Percentiles rank a stretch among this genome's conserved stretches.
Evolutionary conservation across 306 rosid genomes (phyloP).

Genomic region (Alnus glutinosa): DNA sequence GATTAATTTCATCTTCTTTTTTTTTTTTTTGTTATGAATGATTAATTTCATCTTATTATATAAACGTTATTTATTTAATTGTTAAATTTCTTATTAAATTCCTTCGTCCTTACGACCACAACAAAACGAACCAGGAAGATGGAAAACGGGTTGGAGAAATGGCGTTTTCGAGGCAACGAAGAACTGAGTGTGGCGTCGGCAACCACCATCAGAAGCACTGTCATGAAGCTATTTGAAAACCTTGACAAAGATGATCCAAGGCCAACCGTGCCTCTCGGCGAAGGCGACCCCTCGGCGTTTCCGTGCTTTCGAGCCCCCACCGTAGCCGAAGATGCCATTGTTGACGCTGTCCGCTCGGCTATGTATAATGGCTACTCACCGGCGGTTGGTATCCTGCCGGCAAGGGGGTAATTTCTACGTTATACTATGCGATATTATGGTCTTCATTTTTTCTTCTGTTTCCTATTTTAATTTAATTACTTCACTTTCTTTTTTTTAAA

Average conservation of each 20-base stretch:
- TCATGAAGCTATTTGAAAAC: not conserved
- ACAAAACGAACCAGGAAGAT: not conserved
- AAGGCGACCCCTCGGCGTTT: not conserved
- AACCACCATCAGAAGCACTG: conserved; percentile 9
- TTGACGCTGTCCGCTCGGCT: conserved; percentile 27
- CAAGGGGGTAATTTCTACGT: conserved; percentile 22
- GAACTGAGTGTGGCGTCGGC: not conserved
- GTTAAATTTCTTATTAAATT: no score
- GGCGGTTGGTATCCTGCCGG: conserved; percentile 11
- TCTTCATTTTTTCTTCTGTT: no score
- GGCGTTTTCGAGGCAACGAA: conserved; percentile 14
- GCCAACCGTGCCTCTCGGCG: conserved; percentile 26
- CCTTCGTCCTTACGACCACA: no score
- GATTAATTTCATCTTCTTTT: no score
- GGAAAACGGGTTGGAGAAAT: not conserved
- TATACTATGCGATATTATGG: no score
- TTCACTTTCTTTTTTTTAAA: no score
- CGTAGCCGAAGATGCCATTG: conserved; percentile 35
- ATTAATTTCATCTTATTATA: no score
- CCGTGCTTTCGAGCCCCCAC: conserved; percentile 30
- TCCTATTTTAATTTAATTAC: no score
- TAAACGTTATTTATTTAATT: no score
- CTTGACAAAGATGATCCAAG: conserved; percentile 19
- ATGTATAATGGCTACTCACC: conserved; percentile 29
- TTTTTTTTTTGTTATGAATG: no score